Conservation (phyloP, 2,329 filamentous ascomycete species). For the Fulvia fulva region DNA sequence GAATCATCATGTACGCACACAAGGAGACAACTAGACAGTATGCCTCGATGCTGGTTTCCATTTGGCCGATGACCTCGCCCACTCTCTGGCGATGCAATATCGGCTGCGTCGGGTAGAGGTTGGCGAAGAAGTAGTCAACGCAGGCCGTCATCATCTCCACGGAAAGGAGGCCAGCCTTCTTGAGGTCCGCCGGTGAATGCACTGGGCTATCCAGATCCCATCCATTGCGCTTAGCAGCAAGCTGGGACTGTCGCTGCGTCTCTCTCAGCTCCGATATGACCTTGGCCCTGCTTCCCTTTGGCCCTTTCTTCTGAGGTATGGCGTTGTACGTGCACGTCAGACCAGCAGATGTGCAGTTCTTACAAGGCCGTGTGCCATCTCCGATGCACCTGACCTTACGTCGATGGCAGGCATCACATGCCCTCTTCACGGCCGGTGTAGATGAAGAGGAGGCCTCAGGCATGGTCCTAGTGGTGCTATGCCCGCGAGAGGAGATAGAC, state of each 20-base stretch:
- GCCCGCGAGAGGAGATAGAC: conserved; percentile 16
- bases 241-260: conserved; percentile 46
- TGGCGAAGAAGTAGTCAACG: conserved; percentile 58
- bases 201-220: conserved; percentile 40
- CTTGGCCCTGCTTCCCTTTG: conserved; percentile 59
- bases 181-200: conserved; percentile 41
- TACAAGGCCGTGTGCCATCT: conserved; percentile 52
- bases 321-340: conserved; percentile 63
- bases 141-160: conserved; percentile 50
- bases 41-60: conserved; percentile 52
- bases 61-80: conserved; percentile 52
- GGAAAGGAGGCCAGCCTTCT: conserved; percentile 48
- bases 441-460: conserved; percentile 17
- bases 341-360: conserved; percentile 57
- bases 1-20: conserved; percentile 49
- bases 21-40: conserved; percentile 54
- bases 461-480: conserved; percentile 13
- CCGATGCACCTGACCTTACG: conserved; percentile 51
- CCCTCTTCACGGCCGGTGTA: conserved; percentile 24
- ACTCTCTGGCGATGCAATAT: conserved; percentile 51
- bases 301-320: conserved; percentile 61
- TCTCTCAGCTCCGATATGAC: conserved; percentile 60
- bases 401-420: conserved; percentile 41
- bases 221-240: conserved; percentile 39
- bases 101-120: conserved; percentile 63